These are phyloP conservation scores for Pseudonitzschia delicatissima DNA, from an alignment of 108 stramenopile genomes.

Conservation along the genomic window DNA sequence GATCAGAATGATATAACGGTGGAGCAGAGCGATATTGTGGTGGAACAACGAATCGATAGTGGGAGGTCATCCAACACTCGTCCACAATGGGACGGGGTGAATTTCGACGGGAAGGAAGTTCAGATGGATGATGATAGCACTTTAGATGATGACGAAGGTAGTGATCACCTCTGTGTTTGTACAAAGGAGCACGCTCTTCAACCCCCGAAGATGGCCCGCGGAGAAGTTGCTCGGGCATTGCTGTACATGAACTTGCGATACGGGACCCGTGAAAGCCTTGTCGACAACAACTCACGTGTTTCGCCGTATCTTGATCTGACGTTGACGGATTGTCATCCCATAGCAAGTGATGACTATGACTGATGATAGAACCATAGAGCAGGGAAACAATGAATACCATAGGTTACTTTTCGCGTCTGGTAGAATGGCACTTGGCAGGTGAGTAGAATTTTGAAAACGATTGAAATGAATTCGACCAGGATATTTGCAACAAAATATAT, in stretches of 20 bases:
- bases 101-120: background rate
- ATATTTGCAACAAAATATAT: no score
- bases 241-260: constrained; percentile 84
- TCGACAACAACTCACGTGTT: no score
- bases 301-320: constrained; percentile 18
- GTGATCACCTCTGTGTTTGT: constrained; percentile 1
- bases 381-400: constrained; percentile 20
- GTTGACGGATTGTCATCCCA: constrained; percentile 43
- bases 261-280: no score
- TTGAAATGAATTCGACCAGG: no score
- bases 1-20: background rate
- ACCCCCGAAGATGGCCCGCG: constrained; percentile 48
- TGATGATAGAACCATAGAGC: background rate
- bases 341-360: background rate
- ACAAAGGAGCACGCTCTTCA: constrained; percentile 9
- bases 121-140: background rate
- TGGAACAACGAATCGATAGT: background rate
- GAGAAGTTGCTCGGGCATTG: constrained; percentile 81
- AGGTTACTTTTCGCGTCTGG: constrained; percentile 62
- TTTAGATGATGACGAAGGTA: background rate
- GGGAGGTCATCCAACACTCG: background rate
- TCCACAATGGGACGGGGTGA: background rate
- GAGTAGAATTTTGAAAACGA: no score
- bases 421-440: constrained; percentile 72
- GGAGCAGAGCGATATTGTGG: background rate